Conservation (phyloP, 306 rosid genomes). For the Vicia sativa region DNA sequence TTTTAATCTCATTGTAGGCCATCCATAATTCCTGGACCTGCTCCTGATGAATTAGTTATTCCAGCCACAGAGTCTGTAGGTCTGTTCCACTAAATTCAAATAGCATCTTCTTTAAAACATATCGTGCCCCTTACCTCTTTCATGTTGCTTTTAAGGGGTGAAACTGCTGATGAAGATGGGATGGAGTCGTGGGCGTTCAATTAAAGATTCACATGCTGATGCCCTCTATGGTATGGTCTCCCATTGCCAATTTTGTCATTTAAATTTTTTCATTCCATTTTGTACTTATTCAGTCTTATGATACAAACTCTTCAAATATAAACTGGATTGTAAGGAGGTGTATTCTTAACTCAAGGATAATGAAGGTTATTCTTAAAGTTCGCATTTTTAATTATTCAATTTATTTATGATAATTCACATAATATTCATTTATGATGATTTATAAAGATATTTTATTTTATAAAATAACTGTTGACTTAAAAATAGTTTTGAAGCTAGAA, state of each 20-base stretch:
- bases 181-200: slow-evolving; percentile 95
- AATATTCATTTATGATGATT: too few species aligned
- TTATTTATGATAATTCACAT: too few species aligned
- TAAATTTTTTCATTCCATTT: slow-evolving; percentile 19
- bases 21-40: slow-evolving; percentile 93
- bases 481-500: too few species aligned
- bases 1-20: slow-evolving; percentile 59
- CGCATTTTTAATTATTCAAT: too few species aligned
- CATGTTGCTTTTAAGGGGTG: slow-evolving; percentile 59
- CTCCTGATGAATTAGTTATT: slow-evolving; percentile 86
- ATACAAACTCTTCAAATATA: not conserved
- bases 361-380: too few species aligned
- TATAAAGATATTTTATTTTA: too few species aligned
- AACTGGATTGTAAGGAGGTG: slow-evolving; percentile 3
- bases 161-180: slow-evolving; percentile 95
- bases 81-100: slow-evolving; percentile 45
- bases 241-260: slow-evolving; percentile 22
- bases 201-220: slow-evolving; percentile 76
- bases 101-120: slow-evolving; percentile 8
- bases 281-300: slow-evolving; percentile 15
- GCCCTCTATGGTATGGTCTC: slow-evolving; percentile 63
- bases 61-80: slow-evolving; percentile 93
- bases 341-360: too few species aligned
- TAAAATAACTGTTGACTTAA: too few species aligned
- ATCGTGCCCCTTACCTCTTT: slow-evolving; percentile 30